Evolutionary conservation across 768 basidiomycete genomes (phyloP), one percentile per base, ranked within the genome.

Genomic region (Fistulinella prunicolor): DNA sequence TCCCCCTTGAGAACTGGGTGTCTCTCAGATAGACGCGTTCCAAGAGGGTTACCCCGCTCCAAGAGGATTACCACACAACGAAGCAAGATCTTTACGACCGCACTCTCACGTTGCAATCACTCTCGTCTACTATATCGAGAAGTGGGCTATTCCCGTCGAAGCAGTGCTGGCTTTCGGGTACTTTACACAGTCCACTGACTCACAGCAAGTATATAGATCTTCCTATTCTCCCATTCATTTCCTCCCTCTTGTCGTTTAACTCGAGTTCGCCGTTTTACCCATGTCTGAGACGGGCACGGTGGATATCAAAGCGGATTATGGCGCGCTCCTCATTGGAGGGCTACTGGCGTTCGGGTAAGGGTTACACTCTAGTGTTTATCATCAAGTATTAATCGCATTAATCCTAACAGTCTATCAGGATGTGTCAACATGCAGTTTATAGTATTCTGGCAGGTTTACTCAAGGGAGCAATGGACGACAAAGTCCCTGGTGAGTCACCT

Each of bases 381-480:
- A 6, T 20, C 12, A 2, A 10, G 26, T 14, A 17, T 35, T 32
- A 13, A 48, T 49, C 37, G 14, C 20, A 38, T 12, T 23, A 13
- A 28, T 28, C 20, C 32, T 28, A n/a, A n/a, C 42, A 62, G 63
- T 32, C 53, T 63, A 29, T 63, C 61, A 3, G 61, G 61, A 47
- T 64, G 63, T 23, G 47, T 62, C 30, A 56, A 43, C 22, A 52
- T 64, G 54, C 61, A 63, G 50, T 62, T 56, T 32, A 26, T 62
- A 16, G 34, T 62, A 37, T 64, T 62, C 36, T 64, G 39, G 53
- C 56, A 61, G 22, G 6, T 30, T 20, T 54, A 56, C 34, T 21
- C 60, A 3, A 13, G 10, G 4, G 61, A 63, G 13, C 32, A 34
- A 21, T 54, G 54, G 62, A 42, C 20, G n/a, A 59, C 43, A 35